These are phyloP conservation scores for Colletotrichum somersetense DNA, from an alignment of 2,329 filamentous ascomycete species.

Conservation along the genomic window DNA sequence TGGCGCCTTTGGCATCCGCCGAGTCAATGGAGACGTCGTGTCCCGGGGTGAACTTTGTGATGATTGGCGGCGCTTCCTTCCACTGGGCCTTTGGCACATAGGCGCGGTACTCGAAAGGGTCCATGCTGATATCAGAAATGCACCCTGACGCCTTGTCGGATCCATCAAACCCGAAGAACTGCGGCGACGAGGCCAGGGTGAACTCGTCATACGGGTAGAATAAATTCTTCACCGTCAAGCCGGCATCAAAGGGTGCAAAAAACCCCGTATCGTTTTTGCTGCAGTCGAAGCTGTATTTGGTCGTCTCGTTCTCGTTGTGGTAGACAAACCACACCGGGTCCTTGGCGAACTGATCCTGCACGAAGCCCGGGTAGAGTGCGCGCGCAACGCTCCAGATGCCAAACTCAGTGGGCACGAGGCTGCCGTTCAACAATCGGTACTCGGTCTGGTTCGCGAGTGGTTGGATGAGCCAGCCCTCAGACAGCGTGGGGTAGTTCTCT, in stretches of 20 bases:
- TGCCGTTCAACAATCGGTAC: conserved; percentile 61
- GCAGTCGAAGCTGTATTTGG: conserved; percentile 70
- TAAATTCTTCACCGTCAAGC: neutral
- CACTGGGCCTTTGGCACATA: conserved; percentile 67
- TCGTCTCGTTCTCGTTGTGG: conserved; percentile 61
- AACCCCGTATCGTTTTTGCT: conserved; percentile 57
- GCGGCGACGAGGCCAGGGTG: neutral
- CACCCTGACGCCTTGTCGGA: conserved; percentile 57
- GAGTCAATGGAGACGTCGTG: conserved; percentile 69
- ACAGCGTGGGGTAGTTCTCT: conserved; percentile 3
- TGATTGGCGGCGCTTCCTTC: conserved; percentile 65
- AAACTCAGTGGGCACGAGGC: conserved; percentile 65
- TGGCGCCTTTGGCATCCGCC: neutral
- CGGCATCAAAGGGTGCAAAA: neutral
- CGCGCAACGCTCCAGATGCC: conserved; percentile 73
- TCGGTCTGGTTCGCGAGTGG: conserved; percentile 61
- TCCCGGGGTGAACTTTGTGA: conserved; percentile 71
- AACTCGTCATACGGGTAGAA: neutral
- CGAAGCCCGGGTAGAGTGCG: conserved; percentile 52
- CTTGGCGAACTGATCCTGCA: conserved; percentile 42
- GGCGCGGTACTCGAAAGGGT: conserved; percentile 69
- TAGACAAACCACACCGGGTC: conserved; percentile 70
- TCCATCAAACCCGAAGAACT: conserved; percentile 68
- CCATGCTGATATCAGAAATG: conserved; percentile 59
- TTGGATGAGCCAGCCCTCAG: neutral